Evolutionary conservation across 106 monocot genomes (phyloP).

Genomic region (Apostasia shenzhenica): DNA sequence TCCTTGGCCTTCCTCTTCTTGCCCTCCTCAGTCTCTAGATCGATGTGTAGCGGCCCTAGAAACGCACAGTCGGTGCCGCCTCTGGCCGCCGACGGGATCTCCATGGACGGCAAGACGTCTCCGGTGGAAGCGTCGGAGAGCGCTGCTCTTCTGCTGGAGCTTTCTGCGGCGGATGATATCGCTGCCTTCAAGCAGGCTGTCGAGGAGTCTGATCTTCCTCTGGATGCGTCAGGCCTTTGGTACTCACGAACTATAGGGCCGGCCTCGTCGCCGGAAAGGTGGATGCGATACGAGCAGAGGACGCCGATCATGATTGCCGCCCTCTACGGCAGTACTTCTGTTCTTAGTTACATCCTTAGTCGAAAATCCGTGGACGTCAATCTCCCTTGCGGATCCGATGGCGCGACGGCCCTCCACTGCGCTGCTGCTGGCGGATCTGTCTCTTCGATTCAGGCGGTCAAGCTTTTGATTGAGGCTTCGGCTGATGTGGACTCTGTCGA

Average conservation of each 20-base stretch:
- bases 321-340: slow-evolving; percentile 57
- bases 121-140: not conserved
- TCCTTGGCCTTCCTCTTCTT: not conserved
- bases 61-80: slow-evolving; percentile 7
- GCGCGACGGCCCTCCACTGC: slow-evolving; percentile 47
- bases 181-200: slow-evolving; percentile 29
- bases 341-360: slow-evolving; percentile 45
- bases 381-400: slow-evolving; percentile 26
- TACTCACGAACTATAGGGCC: slow-evolving; percentile 39
- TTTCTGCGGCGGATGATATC: slow-evolving; percentile 68
- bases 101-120: not conserved
- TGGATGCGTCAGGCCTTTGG: slow-evolving; percentile 31
- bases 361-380: slow-evolving; percentile 17
- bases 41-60: slow-evolving; percentile 28
- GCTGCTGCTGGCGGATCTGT: slow-evolving; percentile 40
- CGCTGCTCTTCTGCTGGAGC: slow-evolving; percentile 44
- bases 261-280: not conserved
- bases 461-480: slow-evolving; percentile 29
- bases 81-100: not conserved
- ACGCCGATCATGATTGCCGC: slow-evolving; percentile 78
- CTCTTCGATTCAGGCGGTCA: slow-evolving; percentile 15
- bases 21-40: not conserved
- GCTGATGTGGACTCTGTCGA: slow-evolving; percentile 40
- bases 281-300: slow-evolving; percentile 33
- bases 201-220: slow-evolving; percentile 15